Evolutionary conservation across 2,329 filamentous ascomycete genomes (phyloP), one percentile per base, ranked within the genome.

Genomic region (Penicillium griseofulvum): DNA sequence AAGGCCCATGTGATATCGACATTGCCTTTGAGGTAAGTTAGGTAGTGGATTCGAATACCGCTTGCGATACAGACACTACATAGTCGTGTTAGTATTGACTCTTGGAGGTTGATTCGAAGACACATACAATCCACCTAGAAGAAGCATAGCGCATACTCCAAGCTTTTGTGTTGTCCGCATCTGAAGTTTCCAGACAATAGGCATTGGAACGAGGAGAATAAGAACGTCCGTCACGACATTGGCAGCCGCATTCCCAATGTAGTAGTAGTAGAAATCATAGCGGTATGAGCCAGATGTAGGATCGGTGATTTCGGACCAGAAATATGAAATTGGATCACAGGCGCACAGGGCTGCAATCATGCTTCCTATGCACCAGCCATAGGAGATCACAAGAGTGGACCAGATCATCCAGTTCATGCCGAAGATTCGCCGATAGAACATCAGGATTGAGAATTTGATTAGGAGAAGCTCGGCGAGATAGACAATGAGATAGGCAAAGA

Each of bases 381-480:
- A 37, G 1, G 50, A 55, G 8, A 65, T 42, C n/a, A 56, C 17
- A 5, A 61, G 19, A 24, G 53, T 54, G 3, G 57, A 4, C 33
- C 24, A 44, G 2, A 64, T 55, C 39, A 34, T 54, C 57, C 50
- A 61, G 31, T 22, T 56, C 47, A 58, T 55, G 14, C 54, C 51
- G 17, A 66, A 64, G 24, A 67, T 58, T 6, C 64, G 57, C 26
- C 57, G 54, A 31, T 67, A 67, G 54, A 66, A 65, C 36, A 58
- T 55, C 4, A 66, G 43, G n/a, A 67, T 62, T 5, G 61, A 65
- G 11, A 61, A 16, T 38, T 62, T 61, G 43, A 57, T 63, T 1
- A 58, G 34, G 22, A 61, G 55, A 3, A 62, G 54, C 28, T 59
- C 47, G 36, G 47, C 42, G 22, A 57, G 47, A 34, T 65, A 64